phyloP scores from a whole-genome alignment of 306 rosid species.

The Dryas octopetala region DNA sequence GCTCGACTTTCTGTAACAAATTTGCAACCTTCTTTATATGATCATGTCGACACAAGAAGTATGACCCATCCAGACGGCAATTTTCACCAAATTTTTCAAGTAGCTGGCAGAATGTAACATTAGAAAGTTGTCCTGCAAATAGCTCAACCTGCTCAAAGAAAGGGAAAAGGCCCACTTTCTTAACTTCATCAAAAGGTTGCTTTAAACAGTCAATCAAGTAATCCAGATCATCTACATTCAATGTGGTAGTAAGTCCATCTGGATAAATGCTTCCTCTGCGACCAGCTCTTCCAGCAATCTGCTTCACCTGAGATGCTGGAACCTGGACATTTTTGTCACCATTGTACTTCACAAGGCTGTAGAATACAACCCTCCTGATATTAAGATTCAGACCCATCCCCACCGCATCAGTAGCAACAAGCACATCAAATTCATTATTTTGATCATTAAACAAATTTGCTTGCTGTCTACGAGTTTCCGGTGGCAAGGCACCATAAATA shows the following conservation, averaged over 20 bases:
- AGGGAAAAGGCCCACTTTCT: slow-evolving; percentile 79
- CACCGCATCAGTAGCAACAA: slow-evolving; percentile 93
- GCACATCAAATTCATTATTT: slow-evolving; percentile 73
- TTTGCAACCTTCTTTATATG: slow-evolving; percentile 87
- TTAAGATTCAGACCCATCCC: slow-evolving; percentile 98
- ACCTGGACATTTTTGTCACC: slow-evolving; percentile 82
- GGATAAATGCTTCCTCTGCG: slow-evolving; percentile 89
- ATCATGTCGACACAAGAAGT: slow-evolving; percentile 72
- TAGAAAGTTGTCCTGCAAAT: slow-evolving; percentile 64
- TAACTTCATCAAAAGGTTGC: slow-evolving; percentile 74
- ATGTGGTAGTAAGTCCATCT: slow-evolving; percentile 81
- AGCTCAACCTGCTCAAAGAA: slow-evolving; percentile 78
- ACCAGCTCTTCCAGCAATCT: slow-evolving; percentile 97
- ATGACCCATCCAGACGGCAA: slow-evolving; percentile 78
- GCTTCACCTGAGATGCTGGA: slow-evolving; percentile 91
- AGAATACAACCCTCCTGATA: slow-evolving; percentile 85
- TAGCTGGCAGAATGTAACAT: slow-evolving; percentile 54
- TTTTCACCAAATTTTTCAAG: slow-evolving; percentile 70
- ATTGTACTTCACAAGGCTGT: slow-evolving; percentile 71
- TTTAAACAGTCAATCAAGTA: slow-evolving; percentile 88
- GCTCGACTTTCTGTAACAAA: slow-evolving; percentile 75
- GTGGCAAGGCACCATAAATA: slow-evolving; percentile 91
- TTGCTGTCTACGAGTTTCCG: slow-evolving; percentile 86
- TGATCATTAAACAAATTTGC: slow-evolving; percentile 82
- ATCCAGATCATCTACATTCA: slow-evolving; percentile 73